These are phyloP conservation scores for Fusarium floridanum DNA, from an alignment of 2,329 filamentous ascomycete genomes.

Conservation along the genomic window DNA sequence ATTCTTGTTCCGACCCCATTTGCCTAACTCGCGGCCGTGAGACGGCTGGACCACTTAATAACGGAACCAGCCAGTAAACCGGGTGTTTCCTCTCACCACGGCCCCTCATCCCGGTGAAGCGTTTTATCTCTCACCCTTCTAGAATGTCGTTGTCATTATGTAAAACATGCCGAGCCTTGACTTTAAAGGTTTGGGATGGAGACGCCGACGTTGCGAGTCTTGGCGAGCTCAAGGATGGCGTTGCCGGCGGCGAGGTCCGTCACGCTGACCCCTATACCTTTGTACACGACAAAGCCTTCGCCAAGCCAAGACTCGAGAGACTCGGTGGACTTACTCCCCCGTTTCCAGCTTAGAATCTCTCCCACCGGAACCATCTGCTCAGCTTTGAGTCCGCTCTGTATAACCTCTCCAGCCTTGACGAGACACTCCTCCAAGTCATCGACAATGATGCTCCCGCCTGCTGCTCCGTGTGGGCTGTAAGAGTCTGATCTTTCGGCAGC, in stretches of 20 bases:
- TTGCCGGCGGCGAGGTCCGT: slow-evolving; percentile 51
- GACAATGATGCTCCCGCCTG: slow-evolving; percentile 55
- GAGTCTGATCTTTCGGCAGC: slow-evolving; percentile 12
- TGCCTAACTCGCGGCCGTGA: neutral
- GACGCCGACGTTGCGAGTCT: slow-evolving; percentile 18
- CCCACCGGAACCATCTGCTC: slow-evolving; percentile 75
- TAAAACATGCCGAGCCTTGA: neutral
- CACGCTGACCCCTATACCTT: slow-evolving; percentile 45
- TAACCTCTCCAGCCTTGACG: slow-evolving; percentile 75
- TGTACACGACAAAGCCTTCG: slow-evolving; percentile 47
- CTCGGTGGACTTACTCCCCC: neutral
- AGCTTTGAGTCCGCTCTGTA: slow-evolving; percentile 69
- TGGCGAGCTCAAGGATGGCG: slow-evolving; percentile 47
- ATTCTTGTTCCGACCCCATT: neutral
- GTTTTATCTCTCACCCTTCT: neutral
- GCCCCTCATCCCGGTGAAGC: neutral
- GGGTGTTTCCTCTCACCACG: neutral
- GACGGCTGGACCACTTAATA: slow-evolving; percentile 3
- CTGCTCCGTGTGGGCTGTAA: neutral
- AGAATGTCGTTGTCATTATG: neutral
- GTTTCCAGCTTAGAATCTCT: slow-evolving; percentile 26
- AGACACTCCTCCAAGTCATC: slow-evolving; percentile 71
- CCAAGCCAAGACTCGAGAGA: slow-evolving; percentile 20
- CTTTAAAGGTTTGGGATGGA: slow-evolving; percentile 27
- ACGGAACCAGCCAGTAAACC: neutral